Base-by-base conservation (phyloP, 1,284 basidiomycete genomes). In the Tranzscheliella williamsii region DNA sequence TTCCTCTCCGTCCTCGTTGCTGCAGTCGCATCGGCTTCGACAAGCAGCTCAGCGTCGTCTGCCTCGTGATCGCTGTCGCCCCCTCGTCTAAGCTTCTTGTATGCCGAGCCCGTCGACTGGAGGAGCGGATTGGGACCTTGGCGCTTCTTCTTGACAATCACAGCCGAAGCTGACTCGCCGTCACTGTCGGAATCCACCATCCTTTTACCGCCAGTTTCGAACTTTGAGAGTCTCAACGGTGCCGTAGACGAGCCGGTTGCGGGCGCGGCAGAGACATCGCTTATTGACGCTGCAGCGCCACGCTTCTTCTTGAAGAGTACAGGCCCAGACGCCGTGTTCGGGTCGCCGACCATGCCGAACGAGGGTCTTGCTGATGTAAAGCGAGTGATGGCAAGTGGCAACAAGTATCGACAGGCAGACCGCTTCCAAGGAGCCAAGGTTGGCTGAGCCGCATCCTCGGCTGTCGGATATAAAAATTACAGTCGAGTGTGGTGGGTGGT, bases 271-370 rank as follows among this genome's bases (percentile, higher is more conserved):
- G n/a, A n/a, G n/a, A n/a, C n/a, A n/a, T n/a, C n/a, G n/a, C n/a
- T n/a, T n/a, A n/a, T n/a, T n/a, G 32, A 34, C 17, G 24, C n/a
- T 2, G 48, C 42, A 15, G 37, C 41, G 2, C 53, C 53, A 11
- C 60, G 60, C 42, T 63, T 63, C 15, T 49, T 36, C 33, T 63
- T 63, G 40, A 63, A 63, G 13, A 56, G 30, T 13, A 62, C 48
- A 1, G 45, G 17, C 4, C 48, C 22, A 4, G 44, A 17, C 4
- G n/a, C n/a, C n/a, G n/a, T n/a, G n/a, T n/a, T n/a, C n/a, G n/a
- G n/a, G n/a, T n/a, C n/a, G n/a, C n/a, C n/a, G n/a, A n/a, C n/a
- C n/a, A n/a, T n/a, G n/a, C n/a, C n/a, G n/a, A n/a, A n/a, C n/a
- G n/a, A n/a, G n/a, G n/a, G n/a, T n/a, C n/a, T n/a, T n/a, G n/a